phyloP scores from a whole-genome alignment of 345 rosid species.

The Gynandropsis gynandra region DNA sequence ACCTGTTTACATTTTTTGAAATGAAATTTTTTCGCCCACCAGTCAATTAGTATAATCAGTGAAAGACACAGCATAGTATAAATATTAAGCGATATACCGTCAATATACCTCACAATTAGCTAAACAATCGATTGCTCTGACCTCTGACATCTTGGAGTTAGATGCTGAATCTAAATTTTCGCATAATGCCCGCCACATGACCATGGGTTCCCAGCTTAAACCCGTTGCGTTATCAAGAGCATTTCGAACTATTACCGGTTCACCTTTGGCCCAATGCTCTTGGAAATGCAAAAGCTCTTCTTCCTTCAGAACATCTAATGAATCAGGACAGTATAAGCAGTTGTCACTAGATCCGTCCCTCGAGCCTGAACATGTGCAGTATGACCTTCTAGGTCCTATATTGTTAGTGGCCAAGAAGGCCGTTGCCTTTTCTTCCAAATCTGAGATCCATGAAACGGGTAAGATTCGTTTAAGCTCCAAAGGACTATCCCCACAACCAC shows the following conservation, averaged over 20 bases:
- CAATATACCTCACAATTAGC: conserved; percentile 56
- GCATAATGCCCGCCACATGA: conserved; percentile 88
- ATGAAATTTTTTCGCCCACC: not conserved
- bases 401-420: conserved; percentile 24
- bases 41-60: not conserved
- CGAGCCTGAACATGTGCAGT: conserved; percentile 22
- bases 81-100: not conserved
- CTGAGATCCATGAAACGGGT: conserved; percentile 41
- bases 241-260: conserved; percentile 64
- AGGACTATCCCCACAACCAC: conserved; percentile 62
- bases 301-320: conserved; percentile 29
- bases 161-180: conserved; percentile 35
- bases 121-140: conserved; percentile 74
- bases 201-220: conserved; percentile 97
- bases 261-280: conserved; percentile 71
- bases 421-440: conserved; percentile 39
- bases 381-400: conserved; percentile 16
- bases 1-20: conserved; percentile 37
- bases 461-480: conserved; percentile 64
- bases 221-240: conserved; percentile 46
- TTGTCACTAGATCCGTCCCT: conserved; percentile 54
- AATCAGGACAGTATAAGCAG: conserved; percentile 50
- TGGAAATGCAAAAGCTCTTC: conserved; percentile 47
- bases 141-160: conserved; percentile 47
- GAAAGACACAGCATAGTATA: not conserved